phyloP scores from a whole-genome alignment of 345 rosid species.

The Corchorus capsularis region DNA sequence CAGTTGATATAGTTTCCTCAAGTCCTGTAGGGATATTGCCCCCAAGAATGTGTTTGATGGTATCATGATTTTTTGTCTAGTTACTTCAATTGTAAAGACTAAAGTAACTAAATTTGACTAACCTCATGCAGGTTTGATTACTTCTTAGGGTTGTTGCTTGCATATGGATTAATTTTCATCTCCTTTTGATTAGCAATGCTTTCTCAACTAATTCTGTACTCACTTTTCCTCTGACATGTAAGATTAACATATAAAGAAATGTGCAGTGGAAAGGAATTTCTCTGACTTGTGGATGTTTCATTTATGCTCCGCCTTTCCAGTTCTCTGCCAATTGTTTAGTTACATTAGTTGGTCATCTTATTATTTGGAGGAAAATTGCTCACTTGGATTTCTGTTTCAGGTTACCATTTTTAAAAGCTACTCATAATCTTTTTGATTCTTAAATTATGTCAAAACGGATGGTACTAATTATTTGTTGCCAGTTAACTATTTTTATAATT shows the following conservation, averaged over 20 bases:
- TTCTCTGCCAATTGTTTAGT: slow-evolving; percentile 23
- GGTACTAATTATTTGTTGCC: slow-evolving; percentile 85
- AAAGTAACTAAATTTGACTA: too few species aligned
- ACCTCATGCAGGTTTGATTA: slow-evolving; percentile 66
- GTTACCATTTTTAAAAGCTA: slow-evolving; percentile 87
- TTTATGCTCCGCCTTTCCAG: slow-evolving; percentile 31
- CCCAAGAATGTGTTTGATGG: too few species aligned
- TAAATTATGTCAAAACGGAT: slow-evolving; percentile 92
- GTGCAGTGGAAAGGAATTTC: slow-evolving; percentile 74
- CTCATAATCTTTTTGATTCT: slow-evolving; percentile 75
- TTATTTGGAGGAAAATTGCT: neutral
- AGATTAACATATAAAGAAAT: slow-evolving; percentile 35
- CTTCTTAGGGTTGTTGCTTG: slow-evolving; percentile 17
- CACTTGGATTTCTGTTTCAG: slow-evolving; percentile 34
- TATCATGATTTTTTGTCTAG: too few species aligned
- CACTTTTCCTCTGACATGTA: slow-evolving; percentile 11
- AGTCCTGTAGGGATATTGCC: too few species aligned
- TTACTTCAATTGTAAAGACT: too few species aligned
- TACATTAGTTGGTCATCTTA: neutral
- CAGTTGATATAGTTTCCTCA: too few species aligned
- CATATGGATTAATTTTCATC: slow-evolving; percentile 7
- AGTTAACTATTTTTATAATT: too few species aligned
- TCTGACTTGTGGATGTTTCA: slow-evolving; percentile 92
- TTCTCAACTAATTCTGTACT: slow-evolving; percentile 7
- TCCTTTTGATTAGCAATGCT: slow-evolving; percentile 1